phyloP scores from a whole-genome alignment of 148 eudicot genomes.

The Chenopodium quinoa region DNA sequence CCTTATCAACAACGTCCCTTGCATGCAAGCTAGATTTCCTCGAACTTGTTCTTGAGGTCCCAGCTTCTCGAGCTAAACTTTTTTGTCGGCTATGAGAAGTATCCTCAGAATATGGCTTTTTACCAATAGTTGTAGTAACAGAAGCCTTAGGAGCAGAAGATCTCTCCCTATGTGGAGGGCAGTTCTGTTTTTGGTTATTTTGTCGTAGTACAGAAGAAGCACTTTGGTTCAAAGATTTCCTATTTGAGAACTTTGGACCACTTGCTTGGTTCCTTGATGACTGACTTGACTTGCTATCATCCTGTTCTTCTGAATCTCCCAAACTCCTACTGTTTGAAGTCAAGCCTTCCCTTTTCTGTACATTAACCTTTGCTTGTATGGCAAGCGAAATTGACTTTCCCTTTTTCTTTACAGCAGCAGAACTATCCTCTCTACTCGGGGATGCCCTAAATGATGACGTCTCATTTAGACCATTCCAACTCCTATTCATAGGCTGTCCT shows the following conservation, averaged over 20 bases:
- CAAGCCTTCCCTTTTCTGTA: constrained; percentile 79
- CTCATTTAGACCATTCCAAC: constrained; percentile 54
- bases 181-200: constrained; percentile 91
- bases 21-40: constrained; percentile 57
- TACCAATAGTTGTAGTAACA: constrained; percentile 32
- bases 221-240: constrained; percentile 43
- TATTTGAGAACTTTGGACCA: constrained; percentile 39
- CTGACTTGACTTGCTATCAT: constrained; percentile 37
- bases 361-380: constrained; percentile 89
- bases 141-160: constrained; percentile 40
- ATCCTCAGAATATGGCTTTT: constrained; percentile 42
- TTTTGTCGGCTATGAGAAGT: constrained; percentile 37
- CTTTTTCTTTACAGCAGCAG: constrained; percentile 38
- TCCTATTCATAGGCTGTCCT: constrained; percentile 59
- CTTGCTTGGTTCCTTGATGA: constrained; percentile 46
- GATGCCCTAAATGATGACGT: constrained; percentile 31
- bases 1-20: constrained; percentile 48
- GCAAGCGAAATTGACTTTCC: constrained; percentile 89
- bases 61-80: constrained; percentile 33
- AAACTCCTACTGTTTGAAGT: constrained; percentile 31
- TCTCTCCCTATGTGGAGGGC: constrained; percentile 48
- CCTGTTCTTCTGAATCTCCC: constrained; percentile 45
- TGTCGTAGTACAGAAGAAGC: constrained; percentile 52
- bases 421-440: constrained; percentile 47
- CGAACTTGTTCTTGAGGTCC: constrained; percentile 42